Evolutionary conservation across 495 filamentous ascomycete genomes (phyloP).

Genomic region (Hyphodiscus hymeniophilus): DNA sequence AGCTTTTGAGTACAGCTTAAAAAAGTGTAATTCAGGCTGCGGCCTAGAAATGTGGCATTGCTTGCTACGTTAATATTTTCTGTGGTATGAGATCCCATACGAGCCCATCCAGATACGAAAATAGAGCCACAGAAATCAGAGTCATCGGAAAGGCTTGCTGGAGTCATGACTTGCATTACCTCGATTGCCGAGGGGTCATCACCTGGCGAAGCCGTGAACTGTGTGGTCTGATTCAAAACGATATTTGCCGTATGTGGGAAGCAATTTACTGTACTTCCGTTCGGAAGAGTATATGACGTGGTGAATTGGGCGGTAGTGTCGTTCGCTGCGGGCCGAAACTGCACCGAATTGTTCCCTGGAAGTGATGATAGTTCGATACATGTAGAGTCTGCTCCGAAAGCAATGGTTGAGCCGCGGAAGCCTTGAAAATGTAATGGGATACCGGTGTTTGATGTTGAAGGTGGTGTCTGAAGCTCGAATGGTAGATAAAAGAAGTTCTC

Average conservation of each 20-base stretch:
- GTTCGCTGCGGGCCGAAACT: conserved; percentile 1
- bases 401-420: conserved; percentile 16
- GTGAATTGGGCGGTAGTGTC: background rate
- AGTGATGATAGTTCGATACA: conserved; percentile 5
- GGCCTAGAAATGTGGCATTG: background rate
- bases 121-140: conserved; percentile 4
- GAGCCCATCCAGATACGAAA: conserved; percentile 24
- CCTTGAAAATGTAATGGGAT: background rate
- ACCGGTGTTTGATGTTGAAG: background rate
- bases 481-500: conserved; percentile 27
- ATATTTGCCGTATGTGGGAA: background rate
- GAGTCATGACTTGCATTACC: conserved; percentile 3
- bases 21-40: conserved; percentile 14
- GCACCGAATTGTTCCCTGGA: background rate
- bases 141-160: background rate
- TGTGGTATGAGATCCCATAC: conserved; percentile 1
- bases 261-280: conserved; percentile 1
- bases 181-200: conserved; percentile 6
- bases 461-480: conserved; percentile 15
- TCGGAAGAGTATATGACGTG: background rate
- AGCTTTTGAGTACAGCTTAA: conserved; percentile 27
- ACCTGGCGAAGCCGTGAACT: conserved; percentile 1
- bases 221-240: background rate
- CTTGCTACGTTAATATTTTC: background rate
- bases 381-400: conserved; percentile 17